These are phyloP conservation scores for Jaapia argillacea DNA, from an alignment of 768 basidiomycete genomes.

Conservation along the genomic window DNA sequence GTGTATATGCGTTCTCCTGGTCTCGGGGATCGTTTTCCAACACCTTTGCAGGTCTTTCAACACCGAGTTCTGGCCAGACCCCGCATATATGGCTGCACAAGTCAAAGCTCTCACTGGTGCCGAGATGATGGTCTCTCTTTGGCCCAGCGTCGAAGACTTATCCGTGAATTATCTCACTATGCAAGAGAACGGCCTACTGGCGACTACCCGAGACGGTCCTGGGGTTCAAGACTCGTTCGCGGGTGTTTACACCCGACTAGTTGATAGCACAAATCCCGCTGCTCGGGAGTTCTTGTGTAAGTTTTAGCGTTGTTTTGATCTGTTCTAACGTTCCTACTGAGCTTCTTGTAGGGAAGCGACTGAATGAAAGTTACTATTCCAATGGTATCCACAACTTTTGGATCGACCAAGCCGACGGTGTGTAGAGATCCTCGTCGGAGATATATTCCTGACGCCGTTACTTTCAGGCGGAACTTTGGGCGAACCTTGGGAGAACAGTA, in stretches of 20 bases:
- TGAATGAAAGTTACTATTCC: conserved; percentile 27
- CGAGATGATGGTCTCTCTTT: conserved; percentile 29
- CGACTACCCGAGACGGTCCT: conserved; percentile 25
- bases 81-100: conserved; percentile 21
- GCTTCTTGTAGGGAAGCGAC: conserved; percentile 17
- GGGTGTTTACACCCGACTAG: conserved; percentile 25
- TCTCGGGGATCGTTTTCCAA: neutral
- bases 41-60: conserved; percentile 22
- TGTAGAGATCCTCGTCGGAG: neutral
- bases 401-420: conserved; percentile 29
- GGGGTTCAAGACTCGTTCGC: conserved; percentile 25
- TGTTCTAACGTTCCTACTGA: neutral
- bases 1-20: neutral
- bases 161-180: conserved; percentile 23
- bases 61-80: conserved; percentile 24
- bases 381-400: conserved; percentile 27
- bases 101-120: conserved; percentile 26
- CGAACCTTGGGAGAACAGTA: conserved; percentile 26
- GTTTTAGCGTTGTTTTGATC: conserved; percentile 1
- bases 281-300: conserved; percentile 26
- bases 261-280: conserved; percentile 27
- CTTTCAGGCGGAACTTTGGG: conserved; percentile 23
- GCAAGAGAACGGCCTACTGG: conserved; percentile 21
- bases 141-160: conserved; percentile 28
- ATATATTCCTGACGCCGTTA: neutral